phyloP scores from a whole-genome alignment of 129 eudicot species.

The Cynara cardunculus region DNA sequence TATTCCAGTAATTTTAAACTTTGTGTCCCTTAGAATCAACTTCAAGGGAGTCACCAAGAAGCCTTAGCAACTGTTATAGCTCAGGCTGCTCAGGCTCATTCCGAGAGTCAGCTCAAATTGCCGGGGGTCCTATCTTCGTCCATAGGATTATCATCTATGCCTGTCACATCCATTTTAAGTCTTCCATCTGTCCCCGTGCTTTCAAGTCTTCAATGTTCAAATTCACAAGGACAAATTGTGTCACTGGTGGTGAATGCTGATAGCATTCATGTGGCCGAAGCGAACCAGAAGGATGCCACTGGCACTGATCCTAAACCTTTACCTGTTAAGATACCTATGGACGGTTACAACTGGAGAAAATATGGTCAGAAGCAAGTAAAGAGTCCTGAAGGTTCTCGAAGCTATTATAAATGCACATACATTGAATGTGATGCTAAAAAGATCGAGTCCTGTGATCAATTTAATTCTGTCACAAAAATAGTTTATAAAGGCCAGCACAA shows the following conservation, averaged over 20 bases:
- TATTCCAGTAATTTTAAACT: background rate
- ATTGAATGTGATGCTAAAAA: conserved; percentile 68
- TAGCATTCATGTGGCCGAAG: conserved; percentile 3
- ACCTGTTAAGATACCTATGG: conserved; percentile 41
- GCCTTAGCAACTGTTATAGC: conserved; percentile 36
- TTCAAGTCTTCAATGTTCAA: conserved; percentile 21
- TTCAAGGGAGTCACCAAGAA: conserved; percentile 33
- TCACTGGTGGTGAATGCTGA: conserved; percentile 11
- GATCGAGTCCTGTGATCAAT: conserved; percentile 59
- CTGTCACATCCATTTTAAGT: conserved; percentile 18
- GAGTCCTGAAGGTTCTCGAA: conserved; percentile 71
- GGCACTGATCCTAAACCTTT: conserved; percentile 4
- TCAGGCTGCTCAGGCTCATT: conserved; percentile 27
- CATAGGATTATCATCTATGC: conserved; percentile 22
- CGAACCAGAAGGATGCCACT: conserved; percentile 11
- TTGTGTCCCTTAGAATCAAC: conserved; percentile 34
- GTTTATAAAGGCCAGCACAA: conserved; percentile 68
- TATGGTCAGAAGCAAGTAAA: conserved; percentile 86
- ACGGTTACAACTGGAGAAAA: conserved; percentile 82
- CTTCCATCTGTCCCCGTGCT: conserved; percentile 13
- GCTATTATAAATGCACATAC: conserved; percentile 77
- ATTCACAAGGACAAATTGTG: conserved; percentile 18
- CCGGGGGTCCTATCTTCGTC: conserved; percentile 21
- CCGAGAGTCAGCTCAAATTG: conserved; percentile 9
- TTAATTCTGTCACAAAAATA: conserved; percentile 39